Evolutionary conservation across 2,329 filamentous ascomycete genomes (phyloP).

Genomic region (Rasamsonia emersonii): DNA sequence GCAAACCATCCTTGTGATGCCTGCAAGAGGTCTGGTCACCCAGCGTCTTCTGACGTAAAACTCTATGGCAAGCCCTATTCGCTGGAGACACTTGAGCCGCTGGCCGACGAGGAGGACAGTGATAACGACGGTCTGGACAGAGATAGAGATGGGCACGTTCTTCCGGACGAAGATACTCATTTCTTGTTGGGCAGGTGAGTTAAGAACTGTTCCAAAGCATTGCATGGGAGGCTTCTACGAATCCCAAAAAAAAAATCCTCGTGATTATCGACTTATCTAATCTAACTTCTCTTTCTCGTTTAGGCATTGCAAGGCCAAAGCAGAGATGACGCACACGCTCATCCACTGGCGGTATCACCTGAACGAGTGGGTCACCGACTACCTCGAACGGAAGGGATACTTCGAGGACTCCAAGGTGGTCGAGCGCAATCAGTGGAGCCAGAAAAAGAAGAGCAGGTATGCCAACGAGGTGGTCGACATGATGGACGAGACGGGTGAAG

Average conservation of each 20-base stretch:
- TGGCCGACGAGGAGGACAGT: constrained; percentile 41
- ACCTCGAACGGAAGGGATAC: constrained; percentile 51
- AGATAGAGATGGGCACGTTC: constrained; percentile 37
- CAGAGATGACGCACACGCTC: constrained; percentile 61
- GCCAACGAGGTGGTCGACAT: constrained; percentile 56
- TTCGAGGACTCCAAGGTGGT: constrained; percentile 50
- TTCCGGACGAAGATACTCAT: constrained; percentile 37
- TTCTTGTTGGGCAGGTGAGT: constrained; percentile 47
- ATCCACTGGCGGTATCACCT: constrained; percentile 69
- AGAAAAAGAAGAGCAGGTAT: constrained; percentile 49
- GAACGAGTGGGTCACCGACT: constrained; percentile 61
- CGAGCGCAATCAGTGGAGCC: constrained; percentile 53
- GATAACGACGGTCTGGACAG: constrained; percentile 28
- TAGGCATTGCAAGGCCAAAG: constrained; percentile 53
- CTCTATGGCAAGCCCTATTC: constrained; percentile 61
- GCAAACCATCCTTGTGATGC: constrained; percentile 53
- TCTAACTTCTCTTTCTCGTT: too few species aligned
- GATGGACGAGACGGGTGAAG: constrained; percentile 53
- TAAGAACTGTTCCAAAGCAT: neutral
- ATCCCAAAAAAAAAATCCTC: too few species aligned
- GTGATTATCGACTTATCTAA: too few species aligned
- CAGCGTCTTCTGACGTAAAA: constrained; percentile 55
- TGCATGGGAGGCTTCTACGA: too few species aligned
- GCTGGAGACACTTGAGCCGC: constrained; percentile 55
- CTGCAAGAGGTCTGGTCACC: constrained; percentile 61